Conservation (phyloP, 2,329 filamentous ascomycete genomes). For the Diplocarpon mali region DNA sequence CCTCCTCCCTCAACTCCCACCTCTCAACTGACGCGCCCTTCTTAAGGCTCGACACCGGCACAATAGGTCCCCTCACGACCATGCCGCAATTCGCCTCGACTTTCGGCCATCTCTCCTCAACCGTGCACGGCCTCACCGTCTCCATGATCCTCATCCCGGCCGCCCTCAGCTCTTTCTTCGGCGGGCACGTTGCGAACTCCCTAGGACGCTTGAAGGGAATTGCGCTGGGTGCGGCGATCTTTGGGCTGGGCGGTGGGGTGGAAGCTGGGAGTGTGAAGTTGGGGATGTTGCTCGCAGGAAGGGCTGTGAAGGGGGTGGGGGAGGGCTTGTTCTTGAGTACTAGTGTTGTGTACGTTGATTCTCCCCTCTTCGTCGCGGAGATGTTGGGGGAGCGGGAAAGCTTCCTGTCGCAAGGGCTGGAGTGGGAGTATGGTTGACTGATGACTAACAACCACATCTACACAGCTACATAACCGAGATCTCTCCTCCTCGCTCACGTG, state of each 20-base stretch:
- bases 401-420: too few relatives aligned
- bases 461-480: constrained; percentile 46
- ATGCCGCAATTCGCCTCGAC: constrained; percentile 35
- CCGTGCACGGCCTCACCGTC: constrained; percentile 45
- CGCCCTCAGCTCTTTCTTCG: constrained; percentile 45
- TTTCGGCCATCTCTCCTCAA: constrained; percentile 40
- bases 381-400: background rate
- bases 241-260: constrained; percentile 40
- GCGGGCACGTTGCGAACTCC: constrained; percentile 40
- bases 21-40: background rate
- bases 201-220: constrained; percentile 40
- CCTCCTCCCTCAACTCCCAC: background rate
- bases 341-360: constrained; percentile 34
- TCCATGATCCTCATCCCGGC: constrained; percentile 49
- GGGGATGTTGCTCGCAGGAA: constrained; percentile 42
- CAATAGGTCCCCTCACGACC: constrained; percentile 39
- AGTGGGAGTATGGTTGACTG: too few relatives aligned
- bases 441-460: background rate
- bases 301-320: constrained; percentile 45
- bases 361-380: too few relatives aligned
- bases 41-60: constrained; percentile 35
- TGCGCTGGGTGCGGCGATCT: constrained; percentile 38
- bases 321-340: constrained; percentile 47
- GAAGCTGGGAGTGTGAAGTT: constrained; percentile 38
- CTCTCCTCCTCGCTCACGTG: constrained; percentile 39